Conservation (phyloP, 176 grass and related monocot species). For the Elaeis guineensis region DNA sequence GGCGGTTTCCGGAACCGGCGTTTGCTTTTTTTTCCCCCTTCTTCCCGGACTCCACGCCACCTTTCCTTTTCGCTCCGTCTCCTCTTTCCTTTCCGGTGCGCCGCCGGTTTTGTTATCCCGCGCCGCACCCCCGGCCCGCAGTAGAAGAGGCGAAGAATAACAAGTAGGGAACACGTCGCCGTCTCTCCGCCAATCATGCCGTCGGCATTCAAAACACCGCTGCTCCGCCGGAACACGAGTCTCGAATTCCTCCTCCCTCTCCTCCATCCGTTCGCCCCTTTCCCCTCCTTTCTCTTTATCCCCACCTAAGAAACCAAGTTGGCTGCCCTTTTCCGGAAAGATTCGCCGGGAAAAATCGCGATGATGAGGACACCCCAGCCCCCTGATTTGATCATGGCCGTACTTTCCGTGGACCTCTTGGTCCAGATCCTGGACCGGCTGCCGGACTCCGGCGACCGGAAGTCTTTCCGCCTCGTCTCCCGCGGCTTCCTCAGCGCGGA, state of each 20-base stretch:
- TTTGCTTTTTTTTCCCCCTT: too few relatives aligned
- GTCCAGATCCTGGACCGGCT: slow-evolving; percentile 65
- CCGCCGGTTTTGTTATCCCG: too few relatives aligned
- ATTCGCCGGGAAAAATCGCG: background rate
- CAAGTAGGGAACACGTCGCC: too few relatives aligned
- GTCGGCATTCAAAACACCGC: background rate
- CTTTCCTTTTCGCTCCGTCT: too few relatives aligned
- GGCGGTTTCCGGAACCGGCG: too few relatives aligned
- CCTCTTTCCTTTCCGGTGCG: too few relatives aligned
- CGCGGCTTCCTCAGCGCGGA: slow-evolving; percentile 56
- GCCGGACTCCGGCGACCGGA: slow-evolving; percentile 49
- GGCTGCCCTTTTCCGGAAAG: too few relatives aligned
- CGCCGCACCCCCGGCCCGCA: too few relatives aligned
- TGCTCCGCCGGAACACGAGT: background rate
- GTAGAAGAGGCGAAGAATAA: too few relatives aligned
- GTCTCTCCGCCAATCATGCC: background rate
- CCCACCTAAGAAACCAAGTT: slow-evolving; percentile 33
- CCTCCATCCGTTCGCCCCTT: background rate
- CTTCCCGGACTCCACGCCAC: too few relatives aligned
- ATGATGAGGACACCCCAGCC: slow-evolving; percentile 14
- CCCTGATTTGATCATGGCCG: slow-evolving; percentile 1
- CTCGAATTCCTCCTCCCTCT: background rate
- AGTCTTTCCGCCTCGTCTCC: slow-evolving; percentile 73
- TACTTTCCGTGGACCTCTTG: slow-evolving; percentile 58
- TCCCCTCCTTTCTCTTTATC: slow-evolving; percentile 83